phyloP scores from a whole-genome alignment of 441 rosid species.

The Biscutella laevigata region DNA sequence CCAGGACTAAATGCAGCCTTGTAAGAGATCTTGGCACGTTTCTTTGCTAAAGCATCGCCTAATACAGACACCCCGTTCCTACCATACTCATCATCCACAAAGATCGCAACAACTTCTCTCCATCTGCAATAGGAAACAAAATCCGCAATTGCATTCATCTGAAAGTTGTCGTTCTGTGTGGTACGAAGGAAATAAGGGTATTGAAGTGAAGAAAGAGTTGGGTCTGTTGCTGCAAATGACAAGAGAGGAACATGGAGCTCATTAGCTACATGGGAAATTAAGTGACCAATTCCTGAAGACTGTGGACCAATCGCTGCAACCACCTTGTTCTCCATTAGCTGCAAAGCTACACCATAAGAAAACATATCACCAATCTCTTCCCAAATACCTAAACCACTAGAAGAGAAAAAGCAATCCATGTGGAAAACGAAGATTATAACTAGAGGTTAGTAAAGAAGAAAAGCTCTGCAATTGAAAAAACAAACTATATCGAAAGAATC shows the following conservation, averaged over 20 bases:
- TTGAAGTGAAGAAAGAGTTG: constrained; percentile 63
- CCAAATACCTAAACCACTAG: neutral
- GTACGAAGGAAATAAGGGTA: constrained; percentile 79
- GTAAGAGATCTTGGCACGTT: constrained; percentile 61
- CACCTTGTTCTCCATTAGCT: constrained; percentile 66
- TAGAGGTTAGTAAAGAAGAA: neutral
- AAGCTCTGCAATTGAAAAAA: neutral
- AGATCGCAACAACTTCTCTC: constrained; percentile 76
- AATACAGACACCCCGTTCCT: constrained; percentile 65
- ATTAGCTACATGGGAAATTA: constrained; percentile 70
- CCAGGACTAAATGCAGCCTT: constrained; percentile 67
- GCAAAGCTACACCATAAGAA: constrained; percentile 61
- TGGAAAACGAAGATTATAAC: neutral
- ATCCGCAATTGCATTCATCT: constrained; percentile 83
- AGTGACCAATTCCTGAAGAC: constrained; percentile 81
- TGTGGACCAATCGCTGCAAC: constrained; percentile 83
- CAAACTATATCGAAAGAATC: neutral
- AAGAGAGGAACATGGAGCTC: constrained; percentile 84
- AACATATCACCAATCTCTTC: constrained; percentile 15
- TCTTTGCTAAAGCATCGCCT: constrained; percentile 68
- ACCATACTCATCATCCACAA: constrained; percentile 85
- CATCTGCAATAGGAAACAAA: constrained; percentile 47
- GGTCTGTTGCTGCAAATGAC: constrained; percentile 86
- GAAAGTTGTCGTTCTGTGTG: constrained; percentile 62
- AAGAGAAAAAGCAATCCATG: neutral